Evolutionary conservation across 192 early-diverging fungal species (phyloP), one percentile per base, ranked within the genome.

Genomic region (Irineochytrium annulatum): DNA sequence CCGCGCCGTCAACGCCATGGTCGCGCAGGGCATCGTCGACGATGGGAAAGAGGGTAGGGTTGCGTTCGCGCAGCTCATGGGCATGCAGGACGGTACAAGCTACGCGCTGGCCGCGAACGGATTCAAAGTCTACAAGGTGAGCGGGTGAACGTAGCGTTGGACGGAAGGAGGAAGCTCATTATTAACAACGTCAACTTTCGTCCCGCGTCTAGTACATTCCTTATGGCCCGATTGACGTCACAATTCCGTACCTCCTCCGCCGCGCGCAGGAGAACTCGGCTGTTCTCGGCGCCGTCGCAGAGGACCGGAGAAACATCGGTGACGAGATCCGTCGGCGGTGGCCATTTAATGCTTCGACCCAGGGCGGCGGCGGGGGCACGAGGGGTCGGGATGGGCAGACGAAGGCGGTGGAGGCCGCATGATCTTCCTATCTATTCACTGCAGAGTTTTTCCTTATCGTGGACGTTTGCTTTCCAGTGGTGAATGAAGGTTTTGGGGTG

Each of bases 181-280:
- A n/a, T n/a, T n/a, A n/a, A n/a, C n/a, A n/a, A n/a, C n/a, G n/a
- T n/a, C n/a, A n/a, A n/a, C 48, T 48, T 37, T 22, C 8, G 11
- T 22, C 26, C 34, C 26, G 14, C 20, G 55, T 55, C 29, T 52
- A 65, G 81, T 94, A 93, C 66, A 80, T 98, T 3, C 89, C 93
- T 0, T 98, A 95, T 70, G 95, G 93, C 27, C 82, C 87, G 29
- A 83, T 98, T 34, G 78, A 86, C 20, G 89, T 94, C 59, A 88
- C 91, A 39, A 90, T 98, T 68, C 93, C 95, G 3, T 98, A 93
- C 64, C 75, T 98, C 55, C 77, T 94, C 39, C 87, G 95, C 32
- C 85, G 95, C 22, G 95, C 92, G 32, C 89, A 92, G 74, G 95
- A 98, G 72, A 98, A 98, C 81, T 82, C 86, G 5, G 81, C 87